Evolutionary conservation across 352 stramenopile genomes (phyloP).

Genomic region (Phytopythium sindhum): DNA sequence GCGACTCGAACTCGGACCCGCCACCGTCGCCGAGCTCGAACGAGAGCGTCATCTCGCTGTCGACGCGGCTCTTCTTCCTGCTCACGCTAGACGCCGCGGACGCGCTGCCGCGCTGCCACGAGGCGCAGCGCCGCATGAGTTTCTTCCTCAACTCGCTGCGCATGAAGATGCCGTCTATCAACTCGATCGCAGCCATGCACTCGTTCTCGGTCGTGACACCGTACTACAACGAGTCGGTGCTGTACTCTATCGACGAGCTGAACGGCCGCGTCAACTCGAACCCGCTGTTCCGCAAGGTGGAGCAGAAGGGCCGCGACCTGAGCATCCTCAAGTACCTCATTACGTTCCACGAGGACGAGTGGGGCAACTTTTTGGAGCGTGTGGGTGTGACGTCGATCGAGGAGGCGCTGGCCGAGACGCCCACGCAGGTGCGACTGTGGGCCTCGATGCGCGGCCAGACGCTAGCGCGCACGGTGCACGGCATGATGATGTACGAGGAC

Average conservation of each 20-base stretch:
- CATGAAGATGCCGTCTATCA: conserved; percentile 85
- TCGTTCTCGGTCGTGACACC: conserved; percentile 88
- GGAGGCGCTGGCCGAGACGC: conserved; percentile 75
- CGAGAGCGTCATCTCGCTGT: conserved; percentile 74
- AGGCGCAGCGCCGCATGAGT: conserved; percentile 86
- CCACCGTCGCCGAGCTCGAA: conserved; percentile 62
- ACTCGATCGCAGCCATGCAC: conserved; percentile 83
- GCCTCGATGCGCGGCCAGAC: conserved; percentile 86
- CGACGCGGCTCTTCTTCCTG: conserved; percentile 79
- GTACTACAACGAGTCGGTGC: conserved; percentile 88
- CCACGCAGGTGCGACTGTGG: conserved; percentile 84
- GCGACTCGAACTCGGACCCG: conserved; percentile 35
- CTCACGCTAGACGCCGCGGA: conserved; percentile 83
- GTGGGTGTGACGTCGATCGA: conserved; percentile 72
- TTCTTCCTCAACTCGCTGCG: conserved; percentile 88
- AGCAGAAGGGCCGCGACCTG: conserved; percentile 78
- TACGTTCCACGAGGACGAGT: conserved; percentile 86
- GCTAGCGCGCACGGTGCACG: conserved; percentile 80
- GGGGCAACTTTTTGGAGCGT: conserved; percentile 86
- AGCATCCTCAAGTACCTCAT: conserved; percentile 89
- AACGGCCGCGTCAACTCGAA: conserved; percentile 82
- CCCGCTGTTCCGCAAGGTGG: conserved; percentile 82
- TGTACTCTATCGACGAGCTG: conserved; percentile 83
- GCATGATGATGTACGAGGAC: conserved; percentile 91
- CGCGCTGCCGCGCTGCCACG: conserved; percentile 75